These are phyloP conservation scores for Diaporthe longicolla DNA, from an alignment of 2,329 filamentous ascomycete species.

Conservation along the genomic window DNA sequence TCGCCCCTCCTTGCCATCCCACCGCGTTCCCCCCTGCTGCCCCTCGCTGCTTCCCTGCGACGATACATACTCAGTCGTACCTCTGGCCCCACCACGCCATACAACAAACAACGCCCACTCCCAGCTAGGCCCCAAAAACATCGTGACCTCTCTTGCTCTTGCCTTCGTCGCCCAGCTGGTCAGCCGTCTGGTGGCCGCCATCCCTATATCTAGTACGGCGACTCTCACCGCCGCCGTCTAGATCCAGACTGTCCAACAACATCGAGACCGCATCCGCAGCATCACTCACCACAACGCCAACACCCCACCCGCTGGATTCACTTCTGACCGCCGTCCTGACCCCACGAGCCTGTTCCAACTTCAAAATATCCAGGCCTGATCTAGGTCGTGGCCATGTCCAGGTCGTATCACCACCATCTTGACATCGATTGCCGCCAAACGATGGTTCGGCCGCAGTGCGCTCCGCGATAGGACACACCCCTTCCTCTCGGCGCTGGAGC, in stretches of 20 bases:
- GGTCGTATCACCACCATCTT: slow-evolving; percentile 31
- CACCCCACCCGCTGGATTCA: background rate
- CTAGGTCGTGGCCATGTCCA: slow-evolving; percentile 29
- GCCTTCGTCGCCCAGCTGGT: background rate
- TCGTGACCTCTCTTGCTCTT: slow-evolving; percentile 12
- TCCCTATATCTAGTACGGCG: background rate
- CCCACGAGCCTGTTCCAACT: background rate
- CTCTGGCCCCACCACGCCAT: slow-evolving; percentile 19
- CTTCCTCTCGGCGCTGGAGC: slow-evolving; percentile 17
- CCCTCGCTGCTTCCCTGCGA: slow-evolving; percentile 9
- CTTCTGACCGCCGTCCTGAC: background rate
- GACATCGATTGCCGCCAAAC: slow-evolving; percentile 23
- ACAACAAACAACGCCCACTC: slow-evolving; percentile 10
- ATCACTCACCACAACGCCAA: background rate
- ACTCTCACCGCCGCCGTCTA: background rate
- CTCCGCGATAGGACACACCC: slow-evolving; percentile 39
- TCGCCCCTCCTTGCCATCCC: slow-evolving; percentile 12
- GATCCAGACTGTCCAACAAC: background rate
- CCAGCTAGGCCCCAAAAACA: slow-evolving; percentile 15
- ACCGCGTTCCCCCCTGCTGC: slow-evolving; percentile 19
- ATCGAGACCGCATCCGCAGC: background rate
- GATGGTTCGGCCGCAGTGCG: slow-evolving; percentile 39
- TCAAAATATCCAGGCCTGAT: slow-evolving; percentile 17
- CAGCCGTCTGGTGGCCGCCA: slow-evolving; percentile 2
- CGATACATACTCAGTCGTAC: background rate